Evolutionary conservation across 1,139 yeast genomes (phyloP).

Genomic region (Candida sanyaensis): DNA sequence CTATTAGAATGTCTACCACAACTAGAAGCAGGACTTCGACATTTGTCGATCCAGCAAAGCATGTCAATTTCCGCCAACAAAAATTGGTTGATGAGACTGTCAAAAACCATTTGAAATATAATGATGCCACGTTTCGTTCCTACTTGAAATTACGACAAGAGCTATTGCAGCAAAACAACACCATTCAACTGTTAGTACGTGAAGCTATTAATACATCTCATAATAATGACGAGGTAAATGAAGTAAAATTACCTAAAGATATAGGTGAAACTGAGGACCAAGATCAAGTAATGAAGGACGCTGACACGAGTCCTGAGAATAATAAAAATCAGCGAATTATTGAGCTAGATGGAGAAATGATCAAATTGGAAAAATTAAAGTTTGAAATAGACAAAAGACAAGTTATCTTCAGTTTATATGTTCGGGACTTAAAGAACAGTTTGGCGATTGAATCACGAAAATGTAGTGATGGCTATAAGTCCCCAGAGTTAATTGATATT

Average conservation of each 20-base stretch:
- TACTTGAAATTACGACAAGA: constrained; percentile 39
- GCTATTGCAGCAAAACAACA: constrained; percentile 22
- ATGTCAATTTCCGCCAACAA: constrained; percentile 13
- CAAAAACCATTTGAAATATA: constrained; percentile 30
- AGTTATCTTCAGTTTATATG: constrained; percentile 27
- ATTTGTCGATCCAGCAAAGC: constrained; percentile 1
- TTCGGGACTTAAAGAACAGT: constrained; percentile 23
- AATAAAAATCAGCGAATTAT: background rate
- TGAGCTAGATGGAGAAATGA: background rate
- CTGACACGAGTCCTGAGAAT: background rate
- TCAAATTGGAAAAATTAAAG: constrained; percentile 22
- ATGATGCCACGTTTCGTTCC: constrained; percentile 35
- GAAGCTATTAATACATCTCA: background rate
- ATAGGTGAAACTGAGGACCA: background rate
- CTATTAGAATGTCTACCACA: constrained; percentile 3
- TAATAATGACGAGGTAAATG: background rate
- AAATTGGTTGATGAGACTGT: constrained; percentile 34
- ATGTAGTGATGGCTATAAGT: constrained; percentile 21
- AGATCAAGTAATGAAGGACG: background rate
- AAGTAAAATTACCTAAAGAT: background rate
- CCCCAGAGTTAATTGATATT: constrained; percentile 18
- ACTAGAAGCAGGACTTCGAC: background rate
- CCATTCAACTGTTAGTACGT: background rate
- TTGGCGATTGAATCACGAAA: constrained; percentile 19
- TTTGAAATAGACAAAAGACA: constrained; percentile 30